Evolutionary conservation across 1,139 yeast species (phyloP), one percentile per base, ranked within the genome.

Genomic region (Kazachstania sp.): DNA sequence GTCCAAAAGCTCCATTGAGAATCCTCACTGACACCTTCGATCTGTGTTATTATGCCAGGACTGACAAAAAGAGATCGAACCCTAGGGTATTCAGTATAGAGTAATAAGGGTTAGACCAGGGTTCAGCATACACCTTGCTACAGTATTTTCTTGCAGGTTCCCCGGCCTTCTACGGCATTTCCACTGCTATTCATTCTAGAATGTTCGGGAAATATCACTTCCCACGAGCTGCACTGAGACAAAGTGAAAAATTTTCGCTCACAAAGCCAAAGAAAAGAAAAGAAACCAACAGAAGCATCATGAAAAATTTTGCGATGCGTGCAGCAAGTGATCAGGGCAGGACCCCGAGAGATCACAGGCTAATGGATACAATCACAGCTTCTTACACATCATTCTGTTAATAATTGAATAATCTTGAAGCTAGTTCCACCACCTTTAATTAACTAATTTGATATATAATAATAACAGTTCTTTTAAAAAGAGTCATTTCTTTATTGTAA

Each of bases 281-380:
- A 23, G 28, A 23, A 23, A 23, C 28, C 28, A 23, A 23, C 28
- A 4, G 34, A 30, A 30, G 34, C 34, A n/a, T 26, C 39, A 20
- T 23, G 34, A 39, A 39, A 39, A 29, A 19, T 28, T 39, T 39
- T 19, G 16, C 26, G 42, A 39, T 28, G 23, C 42, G n/a, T 26
- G 36, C 19, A 32, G 34, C 13, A 30, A 13, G 34, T 36, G 38
- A 36, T 19, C 15, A 36, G 13, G 19, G 15, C 8, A 32, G 36
- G 36, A 32, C 36, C 36, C 36, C 36, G 36, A 32, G 36, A 32
- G 36, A 32, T 19, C 18, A 11, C 36, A 32, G 36, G 18, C 36
- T 32, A 13, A 11, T 32, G 36, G 18, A n/a, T 15, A 18, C 15
- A 30, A 32, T 18, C 18, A 32, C 15, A 32, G 36, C 18, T 36